These are phyloP conservation scores for Cucumis melo DNA, from an alignment of 306 rosid species.

Conservation along the genomic window DNA sequence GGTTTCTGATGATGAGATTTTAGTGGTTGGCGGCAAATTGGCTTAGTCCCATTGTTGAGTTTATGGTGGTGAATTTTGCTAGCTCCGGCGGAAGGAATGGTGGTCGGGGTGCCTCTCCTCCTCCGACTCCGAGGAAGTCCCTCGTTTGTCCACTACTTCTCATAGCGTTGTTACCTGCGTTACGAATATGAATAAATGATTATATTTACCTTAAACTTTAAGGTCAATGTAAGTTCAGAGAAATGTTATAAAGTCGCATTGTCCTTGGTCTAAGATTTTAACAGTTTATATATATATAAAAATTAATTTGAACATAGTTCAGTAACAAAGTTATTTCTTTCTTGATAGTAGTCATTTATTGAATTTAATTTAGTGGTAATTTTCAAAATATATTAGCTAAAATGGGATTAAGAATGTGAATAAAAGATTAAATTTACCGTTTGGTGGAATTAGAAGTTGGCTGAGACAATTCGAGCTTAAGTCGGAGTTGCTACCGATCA, in stretches of 20 bases:
- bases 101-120: constrained; percentile 13
- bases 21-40: constrained; percentile 47
- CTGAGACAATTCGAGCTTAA: constrained; percentile 20
- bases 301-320: neutral
- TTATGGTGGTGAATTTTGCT: constrained; percentile 43
- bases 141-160: constrained; percentile 34
- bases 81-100: constrained; percentile 48
- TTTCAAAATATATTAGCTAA: neutral
- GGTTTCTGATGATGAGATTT: neutral
- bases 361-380: neutral
- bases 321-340: neutral
- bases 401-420: neutral
- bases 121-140: constrained; percentile 71
- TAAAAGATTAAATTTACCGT: neutral
- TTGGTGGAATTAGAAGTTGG: constrained; percentile 28
- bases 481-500: neutral
- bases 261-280: neutral
- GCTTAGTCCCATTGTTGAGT: constrained; percentile 46
- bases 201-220: neutral
- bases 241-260: neutral
- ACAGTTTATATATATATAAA: neutral
- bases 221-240: too few relatives aligned
- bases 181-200: neutral
- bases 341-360: neutral
- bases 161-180: constrained; percentile 8